Base-by-base conservation (phyloP, 2,329 filamentous ascomycete genomes). In the Pezicula carpinea region DNA sequence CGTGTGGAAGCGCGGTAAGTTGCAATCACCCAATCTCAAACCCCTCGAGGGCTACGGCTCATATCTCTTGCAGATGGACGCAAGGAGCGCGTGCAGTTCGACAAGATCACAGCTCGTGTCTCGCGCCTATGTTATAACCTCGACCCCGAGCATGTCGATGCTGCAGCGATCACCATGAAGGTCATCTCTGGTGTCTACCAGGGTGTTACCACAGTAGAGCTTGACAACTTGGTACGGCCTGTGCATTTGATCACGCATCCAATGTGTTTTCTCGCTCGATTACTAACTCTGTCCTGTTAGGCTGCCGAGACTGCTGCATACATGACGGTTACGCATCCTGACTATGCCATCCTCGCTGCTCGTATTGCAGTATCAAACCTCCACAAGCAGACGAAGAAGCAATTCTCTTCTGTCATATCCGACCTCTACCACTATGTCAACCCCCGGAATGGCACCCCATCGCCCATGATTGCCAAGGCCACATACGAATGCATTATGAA, bases 361-460 rank as follows among this genome's bases (percentile, higher is more conserved):
- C 91, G 93, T 73, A 97, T 99, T 66, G 93, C 93, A 59, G 93
- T 99, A 46, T 99, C 93, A 64, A 99, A 99, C 75, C 86, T 99
- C 50, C 93, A 99, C 84, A 99, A 99, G 76, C 93, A 99, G 79
- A 99, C 93, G 56, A 97, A 97, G 82, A 99, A 99, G 79, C 92
- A 97, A 68, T 99, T 95, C 76, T 97, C 93, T n/a, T 77, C 89
- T 42, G 93, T 99, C 50, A 80, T 99, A 60, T 85, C 82, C 61
- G 93, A 99, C 63, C 82, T 99, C 35, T 96, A 92, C 74, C 80
- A 93, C 75, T 99, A 96, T 69, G 76, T 95, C 70, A 99, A 99
- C 75, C 90, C 92, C 53, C 95, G 89, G 74, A 99, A 96, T 70
- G 73, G 76, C 53, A 85, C 77, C 58, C 66, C 77, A 6, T 92